Evolutionary conservation across 257 asterid genomes (phyloP).

Genomic region (Solanum arcanum): DNA sequence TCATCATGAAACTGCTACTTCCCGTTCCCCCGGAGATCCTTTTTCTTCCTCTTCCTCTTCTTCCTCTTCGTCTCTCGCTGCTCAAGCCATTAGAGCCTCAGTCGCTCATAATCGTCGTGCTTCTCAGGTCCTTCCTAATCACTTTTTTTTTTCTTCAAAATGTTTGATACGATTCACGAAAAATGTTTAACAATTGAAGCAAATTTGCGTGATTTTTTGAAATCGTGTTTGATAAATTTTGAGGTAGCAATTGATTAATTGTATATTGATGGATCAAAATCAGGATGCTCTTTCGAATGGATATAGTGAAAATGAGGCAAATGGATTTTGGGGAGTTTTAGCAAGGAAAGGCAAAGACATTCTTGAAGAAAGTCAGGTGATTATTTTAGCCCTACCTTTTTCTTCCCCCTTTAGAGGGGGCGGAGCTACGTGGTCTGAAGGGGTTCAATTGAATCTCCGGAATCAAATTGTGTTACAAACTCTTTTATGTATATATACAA

Average conservation of each 20-base stretch:
- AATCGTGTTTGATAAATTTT: neutral
- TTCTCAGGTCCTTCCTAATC: neutral
- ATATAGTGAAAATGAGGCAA: slow-evolving; percentile 43
- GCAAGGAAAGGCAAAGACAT: slow-evolving; percentile 78
- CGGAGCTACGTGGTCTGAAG: neutral
- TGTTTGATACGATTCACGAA: too few species aligned
- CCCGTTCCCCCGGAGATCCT: neutral
- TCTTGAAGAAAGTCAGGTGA: slow-evolving; percentile 17
- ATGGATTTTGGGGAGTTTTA: slow-evolving; percentile 88
- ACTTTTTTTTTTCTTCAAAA: too few species aligned
- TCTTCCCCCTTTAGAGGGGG: neutral
- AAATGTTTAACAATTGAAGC: neutral
- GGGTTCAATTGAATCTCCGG: neutral
- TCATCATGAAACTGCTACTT: neutral
- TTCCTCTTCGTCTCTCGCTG: neutral
- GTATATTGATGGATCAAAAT: neutral
- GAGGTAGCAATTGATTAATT: neutral
- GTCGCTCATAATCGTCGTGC: neutral
- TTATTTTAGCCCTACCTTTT: neutral
- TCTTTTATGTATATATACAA: neutral
- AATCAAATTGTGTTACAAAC: neutral
- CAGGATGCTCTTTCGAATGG: slow-evolving; percentile 53
- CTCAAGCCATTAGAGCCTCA: slow-evolving; percentile 9
- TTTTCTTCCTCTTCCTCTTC: neutral
- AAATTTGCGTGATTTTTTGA: neutral